phyloP scores from a whole-genome alignment of 768 basidiomycete species.

The Mrakia frigida region DNA sequence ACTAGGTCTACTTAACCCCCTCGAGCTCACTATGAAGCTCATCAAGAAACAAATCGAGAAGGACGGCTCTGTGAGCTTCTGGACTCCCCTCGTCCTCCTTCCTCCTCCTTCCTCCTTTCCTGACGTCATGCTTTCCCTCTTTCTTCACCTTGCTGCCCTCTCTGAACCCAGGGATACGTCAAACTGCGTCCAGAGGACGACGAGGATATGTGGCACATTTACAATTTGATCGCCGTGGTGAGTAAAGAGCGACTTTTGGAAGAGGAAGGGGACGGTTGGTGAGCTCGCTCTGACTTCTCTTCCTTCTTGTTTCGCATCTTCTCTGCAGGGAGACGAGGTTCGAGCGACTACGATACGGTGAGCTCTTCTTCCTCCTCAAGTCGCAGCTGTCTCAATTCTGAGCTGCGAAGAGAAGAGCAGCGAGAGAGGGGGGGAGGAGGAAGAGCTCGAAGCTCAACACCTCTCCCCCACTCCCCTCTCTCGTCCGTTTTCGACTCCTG shows the following conservation, averaged over 20 bases:
- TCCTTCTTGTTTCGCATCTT: not conserved
- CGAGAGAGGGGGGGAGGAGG: not conserved
- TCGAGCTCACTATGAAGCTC: slow-evolving; percentile 71
- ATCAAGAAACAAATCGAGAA: slow-evolving; percentile 78
- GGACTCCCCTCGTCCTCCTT: not conserved
- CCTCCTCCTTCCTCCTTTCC: not conserved
- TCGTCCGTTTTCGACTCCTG: not conserved
- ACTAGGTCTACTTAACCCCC: not conserved
- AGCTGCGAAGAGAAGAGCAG: not conserved
- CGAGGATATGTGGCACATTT: slow-evolving; percentile 99
- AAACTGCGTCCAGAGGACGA: slow-evolving; percentile 94
- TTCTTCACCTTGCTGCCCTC: not conserved
- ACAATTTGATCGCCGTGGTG: slow-evolving; percentile 84
- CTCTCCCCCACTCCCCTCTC: not conserved
- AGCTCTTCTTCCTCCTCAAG: slow-evolving; percentile 33
- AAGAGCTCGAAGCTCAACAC: not conserved
- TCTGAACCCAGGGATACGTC: slow-evolving; percentile 76
- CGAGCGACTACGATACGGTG: slow-evolving; percentile 79
- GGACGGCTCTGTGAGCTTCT: slow-evolving; percentile 58
- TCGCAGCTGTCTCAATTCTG: no score
- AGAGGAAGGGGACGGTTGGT: not conserved
- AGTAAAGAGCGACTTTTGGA: slow-evolving; percentile 29
- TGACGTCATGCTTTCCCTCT: slow-evolving; percentile 20
- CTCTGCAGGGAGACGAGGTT: slow-evolving; percentile 63
- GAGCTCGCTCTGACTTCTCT: slow-evolving; percentile 13